Percentiles rank a stretch among this genome's conserved stretches.
phyloP scores from a whole-genome alignment of 495 filamentous ascomycete species.

The Tuber magnatum region DNA sequence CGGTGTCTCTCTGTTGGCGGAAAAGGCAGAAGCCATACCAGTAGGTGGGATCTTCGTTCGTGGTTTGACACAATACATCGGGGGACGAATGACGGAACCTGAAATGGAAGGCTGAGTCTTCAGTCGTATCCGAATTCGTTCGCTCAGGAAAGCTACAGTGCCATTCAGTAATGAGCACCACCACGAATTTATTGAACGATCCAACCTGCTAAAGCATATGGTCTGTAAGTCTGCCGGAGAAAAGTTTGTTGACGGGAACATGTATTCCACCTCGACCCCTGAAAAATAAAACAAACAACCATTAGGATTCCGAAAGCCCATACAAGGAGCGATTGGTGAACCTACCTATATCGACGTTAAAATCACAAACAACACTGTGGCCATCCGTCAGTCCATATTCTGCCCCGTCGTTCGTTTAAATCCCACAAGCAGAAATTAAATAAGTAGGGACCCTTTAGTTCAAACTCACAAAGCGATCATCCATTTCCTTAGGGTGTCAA shows the following conservation, averaged over 20 bases:
- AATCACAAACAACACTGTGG: slow-evolving; percentile 40
- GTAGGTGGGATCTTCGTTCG: slow-evolving; percentile 35
- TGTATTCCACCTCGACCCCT: slow-evolving; percentile 41
- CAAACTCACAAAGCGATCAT: slow-evolving; percentile 40
- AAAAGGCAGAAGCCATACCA: slow-evolving; percentile 42
- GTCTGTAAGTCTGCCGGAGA: slow-evolving; percentile 37
- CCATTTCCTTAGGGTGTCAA: slow-evolving; percentile 40
- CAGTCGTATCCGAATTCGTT: slow-evolving; percentile 36
- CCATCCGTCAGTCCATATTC: slow-evolving; percentile 9
- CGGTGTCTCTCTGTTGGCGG: slow-evolving; percentile 37
- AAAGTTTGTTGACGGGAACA: slow-evolving; percentile 41
- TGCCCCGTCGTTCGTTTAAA: background rate
- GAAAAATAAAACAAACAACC: background rate
- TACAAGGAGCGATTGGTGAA: slow-evolving; percentile 7
- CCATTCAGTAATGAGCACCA: slow-evolving; percentile 10
- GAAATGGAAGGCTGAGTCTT: slow-evolving; percentile 40
- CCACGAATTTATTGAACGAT: slow-evolving; percentile 7
- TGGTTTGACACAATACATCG: slow-evolving; percentile 24
- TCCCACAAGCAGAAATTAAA: slow-evolving; percentile 14
- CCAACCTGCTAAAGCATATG: slow-evolving; percentile 41
- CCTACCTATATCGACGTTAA: slow-evolving; percentile 41
- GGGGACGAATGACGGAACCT: slow-evolving; percentile 40
- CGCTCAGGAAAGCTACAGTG: slow-evolving; percentile 38
- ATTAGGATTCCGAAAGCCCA: background rate
- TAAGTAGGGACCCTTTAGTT: slow-evolving; percentile 3